Evolutionary conservation across 495 filamentous ascomycete species (phyloP).

Genomic region (Apiosordaria backusii): DNA sequence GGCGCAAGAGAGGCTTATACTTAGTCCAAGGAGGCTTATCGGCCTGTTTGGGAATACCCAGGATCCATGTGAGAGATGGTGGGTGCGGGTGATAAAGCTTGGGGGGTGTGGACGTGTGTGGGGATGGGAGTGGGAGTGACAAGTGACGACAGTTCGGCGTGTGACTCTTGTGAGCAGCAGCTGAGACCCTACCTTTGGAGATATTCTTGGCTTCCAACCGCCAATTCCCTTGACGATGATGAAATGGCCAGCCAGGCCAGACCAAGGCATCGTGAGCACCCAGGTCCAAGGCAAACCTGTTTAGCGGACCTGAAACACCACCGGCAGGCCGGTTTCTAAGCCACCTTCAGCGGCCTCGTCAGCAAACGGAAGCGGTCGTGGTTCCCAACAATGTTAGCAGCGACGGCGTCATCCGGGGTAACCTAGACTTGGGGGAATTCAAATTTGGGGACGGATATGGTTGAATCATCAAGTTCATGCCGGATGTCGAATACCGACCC

Average conservation of each 20-base stretch:
- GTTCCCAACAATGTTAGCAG: background rate
- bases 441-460: background rate
- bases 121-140: constrained; percentile 5
- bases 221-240: background rate
- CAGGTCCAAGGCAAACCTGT: background rate
- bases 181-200: background rate
- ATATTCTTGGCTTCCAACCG: constrained; percentile 1
- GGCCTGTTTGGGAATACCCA: constrained; percentile 9
- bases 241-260: constrained; percentile 3
- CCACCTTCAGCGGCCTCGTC: background rate
- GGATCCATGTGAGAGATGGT: background rate
- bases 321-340: background rate
- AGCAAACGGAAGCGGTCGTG: background rate
- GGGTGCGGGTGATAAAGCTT: constrained; percentile 12
- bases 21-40: constrained; percentile 16
- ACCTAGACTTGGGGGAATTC: background rate
- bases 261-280: too few relatives aligned
- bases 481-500: constrained; percentile 2
- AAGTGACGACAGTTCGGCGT: constrained; percentile 16
- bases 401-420: constrained; percentile 3
- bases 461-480: background rate
- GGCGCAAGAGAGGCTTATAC: constrained; percentile 7
- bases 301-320: background rate
- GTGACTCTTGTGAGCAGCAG: constrained; percentile 4
- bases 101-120: constrained; percentile 12